Conservation (phyloP, 345 rosid species). For the Pistacia integerrima region DNA sequence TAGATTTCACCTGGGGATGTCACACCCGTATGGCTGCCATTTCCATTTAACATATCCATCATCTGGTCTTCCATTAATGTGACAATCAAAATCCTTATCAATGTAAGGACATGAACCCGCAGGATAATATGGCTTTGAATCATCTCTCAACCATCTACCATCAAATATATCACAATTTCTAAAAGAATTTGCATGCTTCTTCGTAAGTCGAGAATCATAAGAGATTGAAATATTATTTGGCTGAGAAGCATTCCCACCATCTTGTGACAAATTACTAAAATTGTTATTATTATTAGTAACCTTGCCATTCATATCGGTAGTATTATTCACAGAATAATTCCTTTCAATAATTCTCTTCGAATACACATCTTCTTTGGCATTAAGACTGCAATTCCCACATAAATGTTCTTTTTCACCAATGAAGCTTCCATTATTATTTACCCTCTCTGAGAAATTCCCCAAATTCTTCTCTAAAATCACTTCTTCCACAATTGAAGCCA, state of each 20-base stretch:
- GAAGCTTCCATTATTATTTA: conserved; percentile 22
- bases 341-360: conserved; percentile 8
- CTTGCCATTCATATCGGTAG: not conserved
- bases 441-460: conserved; percentile 13
- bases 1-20: conserved; percentile 57
- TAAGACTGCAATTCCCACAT: conserved; percentile 18
- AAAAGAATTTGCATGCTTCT: conserved; percentile 15
- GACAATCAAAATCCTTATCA: conserved; percentile 78
- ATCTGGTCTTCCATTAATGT: conserved; percentile 73
- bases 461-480: not conserved
- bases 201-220: conserved; percentile 4
- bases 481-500: not conserved
- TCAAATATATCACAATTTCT: conserved; percentile 67
- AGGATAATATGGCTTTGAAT: conserved; percentile 70
- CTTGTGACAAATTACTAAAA: conserved; percentile 14
- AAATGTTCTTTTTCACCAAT: not conserved
- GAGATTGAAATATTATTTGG: not conserved
- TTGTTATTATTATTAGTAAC: conserved; percentile 1
- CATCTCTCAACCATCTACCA: conserved; percentile 81
- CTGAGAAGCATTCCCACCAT: conserved; percentile 6
- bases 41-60: conserved; percentile 70
- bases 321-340: conserved; percentile 14
- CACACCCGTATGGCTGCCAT: conserved; percentile 83
- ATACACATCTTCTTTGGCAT: conserved; percentile 12
- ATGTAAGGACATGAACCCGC: conserved; percentile 77